Base-by-base conservation (phyloP, 768 basidiomycete species). In the Termitomyces sp. region DNA sequence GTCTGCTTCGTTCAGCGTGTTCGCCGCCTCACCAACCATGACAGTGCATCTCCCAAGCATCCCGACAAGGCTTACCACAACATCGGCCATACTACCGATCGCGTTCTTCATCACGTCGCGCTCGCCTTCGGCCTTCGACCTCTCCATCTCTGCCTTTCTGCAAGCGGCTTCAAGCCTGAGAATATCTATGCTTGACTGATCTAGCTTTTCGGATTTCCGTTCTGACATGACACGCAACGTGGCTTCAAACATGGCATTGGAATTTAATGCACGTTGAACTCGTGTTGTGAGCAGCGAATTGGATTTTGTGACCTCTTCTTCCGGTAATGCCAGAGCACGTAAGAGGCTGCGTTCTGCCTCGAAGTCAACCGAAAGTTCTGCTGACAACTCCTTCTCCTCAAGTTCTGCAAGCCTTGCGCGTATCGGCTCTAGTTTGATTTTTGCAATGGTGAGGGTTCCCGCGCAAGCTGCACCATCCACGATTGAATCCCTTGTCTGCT, bases 171-270 rank as follows among this genome's bases (percentile, higher is more conserved):
- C 87, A 26, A 88, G 79, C 67, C 85, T 88, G 66, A 95, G 75
- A 62, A 83, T 88, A 60, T 91, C 87, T 28, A 85, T 69, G 65
- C 79, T 82, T 41, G 82, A 66, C 30, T 92, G 88, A 67, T 93
- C 93, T 38, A 93, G 73, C 64, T 85, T 86, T 62, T 92, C 90
- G 4, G 87, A 89, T 61, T 82, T 85, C 56, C 93, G 79, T 67
- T 95, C 89, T 36, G 87, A 84, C 51, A 87, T 86, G 16, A 91
- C 91, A n/a, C 89, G 84, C 68, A 94, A 81, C 40, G 89, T 91
- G 16, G 90, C 92, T 50, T 92, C 90, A 67, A 94, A 92, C 81
- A 94, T 89, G 35, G 87, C 84, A 61, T 76, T 79, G 4, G 90
- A 85, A 68, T 93, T 94, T 58, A 80, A 79, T 3, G 91, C 87